phyloP scores from a whole-genome alignment of 495 filamentous ascomycete genomes.

The Xylaria scruposa region DNA sequence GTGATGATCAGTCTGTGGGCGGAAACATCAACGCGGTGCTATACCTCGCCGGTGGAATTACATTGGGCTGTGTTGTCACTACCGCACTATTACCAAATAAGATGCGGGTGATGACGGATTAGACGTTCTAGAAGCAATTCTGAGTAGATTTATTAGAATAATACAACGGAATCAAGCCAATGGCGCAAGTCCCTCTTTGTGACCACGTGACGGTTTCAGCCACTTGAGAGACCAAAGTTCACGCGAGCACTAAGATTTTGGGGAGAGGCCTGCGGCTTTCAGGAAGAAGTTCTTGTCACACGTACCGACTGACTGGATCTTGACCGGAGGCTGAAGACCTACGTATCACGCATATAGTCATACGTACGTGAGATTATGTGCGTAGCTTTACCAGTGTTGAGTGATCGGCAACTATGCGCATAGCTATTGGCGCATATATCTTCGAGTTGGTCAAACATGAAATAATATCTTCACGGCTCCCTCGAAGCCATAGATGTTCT shows the following conservation, averaged over 20 bases:
- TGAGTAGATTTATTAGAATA: neutral
- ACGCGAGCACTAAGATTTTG: neutral
- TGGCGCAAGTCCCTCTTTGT: neutral
- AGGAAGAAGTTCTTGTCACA: neutral
- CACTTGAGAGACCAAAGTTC: too few relatives aligned
- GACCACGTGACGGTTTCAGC: neutral
- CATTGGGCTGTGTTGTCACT: conserved; percentile 51
- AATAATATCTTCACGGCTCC: neutral
- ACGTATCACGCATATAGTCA: neutral
- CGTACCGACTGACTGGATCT: neutral
- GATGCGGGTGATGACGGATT: conserved; percentile 2
- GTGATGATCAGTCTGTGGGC: neutral
- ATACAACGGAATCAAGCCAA: neutral
- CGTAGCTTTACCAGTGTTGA: neutral
- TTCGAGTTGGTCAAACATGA: neutral
- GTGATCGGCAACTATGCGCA: neutral
- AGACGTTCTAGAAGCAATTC: neutral
- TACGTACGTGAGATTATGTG: neutral
- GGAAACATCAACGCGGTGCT: conserved; percentile 44
- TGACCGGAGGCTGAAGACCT: neutral
- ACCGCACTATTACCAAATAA: conserved; percentile 45
- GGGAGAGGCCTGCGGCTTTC: too few relatives aligned
- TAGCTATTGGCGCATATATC: neutral
- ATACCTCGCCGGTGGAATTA: conserved; percentile 53
- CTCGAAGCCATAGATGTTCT: neutral